Conservation (phyloP, 2,329 filamentous ascomycete genomes). For the Phyllosticta ampelicida region DNA sequence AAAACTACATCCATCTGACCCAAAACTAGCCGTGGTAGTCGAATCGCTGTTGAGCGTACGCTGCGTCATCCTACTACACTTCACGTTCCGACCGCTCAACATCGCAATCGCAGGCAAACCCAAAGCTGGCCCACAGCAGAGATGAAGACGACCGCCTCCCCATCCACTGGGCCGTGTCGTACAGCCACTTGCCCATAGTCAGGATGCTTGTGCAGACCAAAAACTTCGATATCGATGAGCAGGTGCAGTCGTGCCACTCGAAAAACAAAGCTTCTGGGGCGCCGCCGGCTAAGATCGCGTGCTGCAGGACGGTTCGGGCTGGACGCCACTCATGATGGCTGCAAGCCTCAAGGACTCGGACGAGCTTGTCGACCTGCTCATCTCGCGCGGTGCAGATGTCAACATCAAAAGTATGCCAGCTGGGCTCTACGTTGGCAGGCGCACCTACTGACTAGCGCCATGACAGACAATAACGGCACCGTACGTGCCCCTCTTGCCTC, state of each 20-base stretch:
- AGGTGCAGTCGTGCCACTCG: constrained; percentile 40
- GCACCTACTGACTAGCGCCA: not conserved
- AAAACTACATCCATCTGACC: constrained; percentile 5
- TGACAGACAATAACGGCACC: constrained; percentile 50
- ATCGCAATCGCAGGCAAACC: constrained; percentile 54
- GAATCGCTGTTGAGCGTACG: constrained; percentile 64
- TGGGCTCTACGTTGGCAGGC: not conserved
- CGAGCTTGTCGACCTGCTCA: constrained; percentile 54
- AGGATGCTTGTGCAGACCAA: constrained; percentile 58
- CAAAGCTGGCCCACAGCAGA: constrained; percentile 59
- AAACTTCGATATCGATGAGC: constrained; percentile 72
- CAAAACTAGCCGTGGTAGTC: constrained; percentile 49
- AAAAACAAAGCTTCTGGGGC: not conserved
- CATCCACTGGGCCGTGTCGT: constrained; percentile 87
- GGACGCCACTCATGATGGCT: constrained; percentile 79
- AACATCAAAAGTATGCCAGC: constrained; percentile 55
- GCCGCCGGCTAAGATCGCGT: not conserved
- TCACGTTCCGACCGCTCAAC: not conserved
- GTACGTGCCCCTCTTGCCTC: constrained; percentile 33
- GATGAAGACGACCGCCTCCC: constrained; percentile 85
- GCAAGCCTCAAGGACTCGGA: constrained; percentile 64
- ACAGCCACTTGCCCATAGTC: constrained; percentile 67
- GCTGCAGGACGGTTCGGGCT: constrained; percentile 59
- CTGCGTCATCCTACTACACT: constrained; percentile 20
- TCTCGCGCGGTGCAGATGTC: constrained; percentile 59